These are phyloP conservation scores for Anthracocystis walkeri DNA, from an alignment of 1,284 basidiomycete species.

Conservation along the genomic window DNA sequence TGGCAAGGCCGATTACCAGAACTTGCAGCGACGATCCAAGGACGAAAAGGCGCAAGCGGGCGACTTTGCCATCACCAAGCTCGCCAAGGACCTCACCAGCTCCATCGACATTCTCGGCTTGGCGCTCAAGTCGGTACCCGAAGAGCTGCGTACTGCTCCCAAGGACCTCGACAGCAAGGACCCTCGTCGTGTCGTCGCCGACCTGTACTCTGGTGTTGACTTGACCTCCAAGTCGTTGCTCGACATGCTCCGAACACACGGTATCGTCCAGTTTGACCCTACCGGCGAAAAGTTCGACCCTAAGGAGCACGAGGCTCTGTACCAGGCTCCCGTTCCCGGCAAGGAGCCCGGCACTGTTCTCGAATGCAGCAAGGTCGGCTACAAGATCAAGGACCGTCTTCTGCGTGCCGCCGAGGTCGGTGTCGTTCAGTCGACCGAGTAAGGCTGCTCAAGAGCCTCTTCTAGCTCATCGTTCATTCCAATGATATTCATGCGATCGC, in stretches of 20 bases:
- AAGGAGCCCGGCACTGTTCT: constrained; percentile 90
- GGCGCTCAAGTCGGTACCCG: constrained; percentile 84
- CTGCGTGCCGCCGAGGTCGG: constrained; percentile 96
- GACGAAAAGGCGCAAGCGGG: constrained; percentile 91
- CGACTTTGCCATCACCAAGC: constrained; percentile 91
- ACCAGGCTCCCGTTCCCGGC: constrained; percentile 87
- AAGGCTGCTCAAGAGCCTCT: not conserved
- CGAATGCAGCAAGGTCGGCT: constrained; percentile 91
- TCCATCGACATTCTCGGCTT: constrained; percentile 91
- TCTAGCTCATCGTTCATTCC: not conserved
- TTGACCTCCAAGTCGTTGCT: constrained; percentile 90
- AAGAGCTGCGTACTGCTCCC: constrained; percentile 62
- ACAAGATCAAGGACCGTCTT: constrained; percentile 73
- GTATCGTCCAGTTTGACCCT: constrained; percentile 90
- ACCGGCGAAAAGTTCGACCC: constrained; percentile 94
- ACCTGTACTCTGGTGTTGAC: constrained; percentile 81
- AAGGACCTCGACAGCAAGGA: constrained; percentile 67
- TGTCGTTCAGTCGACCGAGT: constrained; percentile 75
- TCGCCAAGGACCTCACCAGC: constrained; percentile 88
- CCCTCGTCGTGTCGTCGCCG: constrained; percentile 56
- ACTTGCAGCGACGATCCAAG: constrained; percentile 88
- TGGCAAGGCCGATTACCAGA: constrained; percentile 86
- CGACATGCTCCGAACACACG: constrained; percentile 89
- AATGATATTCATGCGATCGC: too few relatives aligned
- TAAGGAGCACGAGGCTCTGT: constrained; percentile 92